Evolutionary conservation across 352 stramenopile species (phyloP).

Genomic region (Phytophthora quininea): DNA sequence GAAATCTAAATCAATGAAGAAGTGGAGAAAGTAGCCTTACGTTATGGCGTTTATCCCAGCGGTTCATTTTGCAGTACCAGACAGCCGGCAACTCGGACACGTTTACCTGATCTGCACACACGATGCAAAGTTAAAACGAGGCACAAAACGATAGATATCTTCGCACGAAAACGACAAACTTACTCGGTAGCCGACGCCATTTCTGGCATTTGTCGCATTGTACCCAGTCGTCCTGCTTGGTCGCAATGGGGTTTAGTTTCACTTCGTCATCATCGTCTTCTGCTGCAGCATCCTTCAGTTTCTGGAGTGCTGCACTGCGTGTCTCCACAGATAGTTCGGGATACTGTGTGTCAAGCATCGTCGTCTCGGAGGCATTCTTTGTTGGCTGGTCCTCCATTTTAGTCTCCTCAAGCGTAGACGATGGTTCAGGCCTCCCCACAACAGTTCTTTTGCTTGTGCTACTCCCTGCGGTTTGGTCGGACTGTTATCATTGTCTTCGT

Average conservation of each 20-base stretch:
- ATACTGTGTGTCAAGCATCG: constrained; percentile 8
- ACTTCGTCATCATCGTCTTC: constrained; percentile 49
- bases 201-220: constrained; percentile 89
- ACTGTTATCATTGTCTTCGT: constrained; percentile 6
- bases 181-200: constrained; percentile 82
- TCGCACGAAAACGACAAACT: constrained; percentile 1
- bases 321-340: constrained; percentile 60
- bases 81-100: constrained; percentile 71
- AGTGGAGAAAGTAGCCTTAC: constrained; percentile 28
- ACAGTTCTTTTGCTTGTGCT: background rate
- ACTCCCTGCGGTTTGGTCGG: background rate
- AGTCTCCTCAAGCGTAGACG: constrained; percentile 5
- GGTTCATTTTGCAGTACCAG: constrained; percentile 90
- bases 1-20: no score
- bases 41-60: constrained; percentile 82
- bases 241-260: constrained; percentile 53
- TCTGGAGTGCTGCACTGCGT: constrained; percentile 53
- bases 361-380: constrained; percentile 22
- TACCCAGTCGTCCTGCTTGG: constrained; percentile 87
- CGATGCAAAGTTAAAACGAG: background rate
- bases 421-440: constrained; percentile 1
- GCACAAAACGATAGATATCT: no score
- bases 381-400: constrained; percentile 18
- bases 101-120: constrained; percentile 70
- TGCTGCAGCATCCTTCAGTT: constrained; percentile 50